Evolutionary conservation across 306 rosid species (phyloP), one percentile per base, ranked within the genome.

Genomic region (Morella rubra): DNA sequence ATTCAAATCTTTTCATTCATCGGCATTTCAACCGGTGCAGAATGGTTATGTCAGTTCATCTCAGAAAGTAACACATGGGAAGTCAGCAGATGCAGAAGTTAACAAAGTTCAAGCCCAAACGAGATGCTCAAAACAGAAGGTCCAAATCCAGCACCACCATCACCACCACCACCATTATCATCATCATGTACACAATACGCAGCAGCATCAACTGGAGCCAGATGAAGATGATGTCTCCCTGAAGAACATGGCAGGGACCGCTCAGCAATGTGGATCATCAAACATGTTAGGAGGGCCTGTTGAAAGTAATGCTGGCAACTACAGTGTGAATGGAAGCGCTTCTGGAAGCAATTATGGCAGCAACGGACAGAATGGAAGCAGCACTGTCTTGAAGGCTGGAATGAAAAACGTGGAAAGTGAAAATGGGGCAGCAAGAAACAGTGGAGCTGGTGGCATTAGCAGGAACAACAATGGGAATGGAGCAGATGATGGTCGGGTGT

Each of bases 271-370:
- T 61, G 77, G 82, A 45, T 83, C 84, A 69, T 84, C 91, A 10
- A 69, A 85, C 78, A 80, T 20, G 58, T 64, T 84, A 70, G 77
- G 82, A 72, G 82, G 82, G 73, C 71, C 75, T 3, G 70, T 69
- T 15, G 89, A 86, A 84, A 77, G 87, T 58, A 84, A 76, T 84
- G 77, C 76, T 24, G 79, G 85, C 22, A 77, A 76, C 77, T 73
- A 60, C 8, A 77, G 80, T 10, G n/a, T 73, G 64, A 79, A 89
- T 44, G 84, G 89, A 73, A 89, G 82, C 22, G 79, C 76, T 24
- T 71, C 50, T 8, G 90, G 79, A 74, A 89, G 91, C 18, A 84
- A 83, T 46, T 83, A 78, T 73, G 82, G 87, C 47, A 85, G 87
- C 76, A 83, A 83, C 55, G 86, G 86, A 51, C 85, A 83, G 69